A percentile compares a stretch with the other conserved stretches of the same genome.
Evolutionary conservation across 148 eudicot genomes (phyloP).

Genomic region (Fagopyrum esculentum): DNA sequence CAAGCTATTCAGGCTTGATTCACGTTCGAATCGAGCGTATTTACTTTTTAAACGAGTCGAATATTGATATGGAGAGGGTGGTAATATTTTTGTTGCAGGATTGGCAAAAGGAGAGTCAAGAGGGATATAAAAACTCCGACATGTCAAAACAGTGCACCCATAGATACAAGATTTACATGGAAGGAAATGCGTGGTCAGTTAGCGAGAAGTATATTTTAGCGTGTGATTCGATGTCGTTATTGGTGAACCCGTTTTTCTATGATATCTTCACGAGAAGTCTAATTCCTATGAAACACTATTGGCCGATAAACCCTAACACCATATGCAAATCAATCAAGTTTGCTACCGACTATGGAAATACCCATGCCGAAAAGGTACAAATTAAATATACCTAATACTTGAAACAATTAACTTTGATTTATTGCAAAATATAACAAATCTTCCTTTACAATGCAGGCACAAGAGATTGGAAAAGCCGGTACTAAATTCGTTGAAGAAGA

Average conservation of each 20-base stretch:
- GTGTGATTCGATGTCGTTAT: slow-evolving; percentile 28
- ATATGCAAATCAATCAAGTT: slow-evolving; percentile 28
- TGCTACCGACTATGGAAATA: slow-evolving; percentile 38
- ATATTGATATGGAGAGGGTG: neutral
- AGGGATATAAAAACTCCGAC: slow-evolving; percentile 31
- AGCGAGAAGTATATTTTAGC: slow-evolving; percentile 39
- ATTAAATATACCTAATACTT: neutral
- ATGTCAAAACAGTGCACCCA: slow-evolving; percentile 35
- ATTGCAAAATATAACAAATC: neutral
- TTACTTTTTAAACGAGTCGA: no score
- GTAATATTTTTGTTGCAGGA: slow-evolving; percentile 17
- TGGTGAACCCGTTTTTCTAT: slow-evolving; percentile 22
- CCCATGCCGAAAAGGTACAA: slow-evolving; percentile 23
- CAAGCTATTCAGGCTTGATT: no score
- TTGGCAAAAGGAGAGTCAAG: slow-evolving; percentile 25
- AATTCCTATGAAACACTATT: slow-evolving; percentile 27
- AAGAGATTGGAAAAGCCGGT: slow-evolving; percentile 28
- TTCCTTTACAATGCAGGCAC: slow-evolving; percentile 21
- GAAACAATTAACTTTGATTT: no score
- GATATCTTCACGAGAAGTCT: slow-evolving; percentile 37
- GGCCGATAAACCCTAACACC: slow-evolving; percentile 24
- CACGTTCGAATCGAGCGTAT: no score
- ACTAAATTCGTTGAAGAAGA: slow-evolving; percentile 28
- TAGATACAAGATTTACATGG: slow-evolving; percentile 34
- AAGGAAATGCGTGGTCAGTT: slow-evolving; percentile 36